phyloP scores from a whole-genome alignment of 2,329 filamentous ascomycete genomes.

The Scedosporium dehoogii region DNA sequence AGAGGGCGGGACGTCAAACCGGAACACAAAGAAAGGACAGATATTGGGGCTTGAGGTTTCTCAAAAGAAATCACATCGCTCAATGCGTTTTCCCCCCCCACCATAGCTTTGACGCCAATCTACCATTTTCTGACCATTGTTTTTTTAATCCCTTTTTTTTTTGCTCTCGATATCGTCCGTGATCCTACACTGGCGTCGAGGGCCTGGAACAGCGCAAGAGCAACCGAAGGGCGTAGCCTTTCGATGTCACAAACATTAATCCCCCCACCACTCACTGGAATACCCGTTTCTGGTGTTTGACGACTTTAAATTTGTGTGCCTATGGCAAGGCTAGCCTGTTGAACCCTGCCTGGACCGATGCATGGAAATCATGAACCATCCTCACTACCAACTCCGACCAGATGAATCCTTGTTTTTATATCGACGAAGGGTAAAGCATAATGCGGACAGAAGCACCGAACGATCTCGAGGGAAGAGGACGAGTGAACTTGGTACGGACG shows the following conservation, averaged over 20 bases:
- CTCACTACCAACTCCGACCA: constrained; percentile 53
- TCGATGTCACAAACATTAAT: not conserved
- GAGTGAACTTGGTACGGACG: constrained; percentile 93
- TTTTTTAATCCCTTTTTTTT: constrained; percentile 6
- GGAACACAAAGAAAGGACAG: not conserved
- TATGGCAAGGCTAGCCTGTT: constrained; percentile 42
- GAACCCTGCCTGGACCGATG: constrained; percentile 49
- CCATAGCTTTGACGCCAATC: not conserved
- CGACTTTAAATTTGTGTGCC: constrained; percentile 44
- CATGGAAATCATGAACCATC: constrained; percentile 52
- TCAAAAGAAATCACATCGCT: not conserved
- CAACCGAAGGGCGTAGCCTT: not conserved
- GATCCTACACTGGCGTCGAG: constrained; percentile 2
- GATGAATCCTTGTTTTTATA: constrained; percentile 55
- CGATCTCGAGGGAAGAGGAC: constrained; percentile 90
- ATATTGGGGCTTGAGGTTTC: not conserved
- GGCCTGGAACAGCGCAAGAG: not conserved
- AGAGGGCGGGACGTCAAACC: not conserved
- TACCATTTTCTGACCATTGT: not conserved
- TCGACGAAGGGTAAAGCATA: constrained; percentile 97
- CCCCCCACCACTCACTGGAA: constrained; percentile 4
- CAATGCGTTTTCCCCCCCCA: not conserved
- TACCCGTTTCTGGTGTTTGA: constrained; percentile 22
- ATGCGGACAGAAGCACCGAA: constrained; percentile 94
- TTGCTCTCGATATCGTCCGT: constrained; percentile 2